Percentiles rank a stretch among this genome's conserved stretches.
Conservation (phyloP, 345 rosid genomes). For the Mallotus nudiflorus region DNA sequence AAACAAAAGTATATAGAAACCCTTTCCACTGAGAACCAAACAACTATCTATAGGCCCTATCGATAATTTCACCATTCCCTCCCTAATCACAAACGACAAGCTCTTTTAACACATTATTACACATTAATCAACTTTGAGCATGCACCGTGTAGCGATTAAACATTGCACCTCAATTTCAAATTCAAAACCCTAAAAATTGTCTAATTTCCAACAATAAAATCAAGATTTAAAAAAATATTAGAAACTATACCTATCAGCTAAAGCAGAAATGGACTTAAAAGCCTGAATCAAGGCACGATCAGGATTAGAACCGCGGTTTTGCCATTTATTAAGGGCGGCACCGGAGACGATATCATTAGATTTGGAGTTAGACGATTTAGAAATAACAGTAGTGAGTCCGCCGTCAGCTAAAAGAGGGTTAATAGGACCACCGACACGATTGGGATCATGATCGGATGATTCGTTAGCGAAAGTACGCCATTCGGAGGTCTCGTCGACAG, state of each 20-base stretch:
- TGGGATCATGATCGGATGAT: constrained; percentile 41
- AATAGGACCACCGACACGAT: constrained; percentile 46
- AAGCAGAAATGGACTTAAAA: constrained; percentile 40
- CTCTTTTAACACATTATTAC: neutral
- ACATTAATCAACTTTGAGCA: neutral
- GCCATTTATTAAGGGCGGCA: constrained; percentile 37
- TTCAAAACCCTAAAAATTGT: no score
- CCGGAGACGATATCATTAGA: constrained; percentile 27
- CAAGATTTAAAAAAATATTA: no score
- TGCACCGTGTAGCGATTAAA: neutral
- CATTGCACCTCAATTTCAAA: no score
- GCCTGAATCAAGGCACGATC: constrained; percentile 41
- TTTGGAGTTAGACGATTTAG: constrained; percentile 31
- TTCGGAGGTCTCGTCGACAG: constrained; percentile 49
- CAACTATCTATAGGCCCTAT: no score
- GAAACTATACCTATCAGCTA: constrained; percentile 43
- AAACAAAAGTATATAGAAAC: neutral
- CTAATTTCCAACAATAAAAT: neutral
- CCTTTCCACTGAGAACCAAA: neutral
- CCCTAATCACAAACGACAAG: neutral
- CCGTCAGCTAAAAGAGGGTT: constrained; percentile 45
- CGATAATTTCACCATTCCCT: neutral
- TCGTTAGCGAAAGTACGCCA: constrained; percentile 49
- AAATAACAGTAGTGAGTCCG: constrained; percentile 44
- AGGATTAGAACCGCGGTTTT: constrained; percentile 39